A percentile compares a stretch with the other conserved stretches of the same genome.
Conservation (phyloP, 2,329 filamentous ascomycete genomes). For the Fusarium ambrosium region DNA sequence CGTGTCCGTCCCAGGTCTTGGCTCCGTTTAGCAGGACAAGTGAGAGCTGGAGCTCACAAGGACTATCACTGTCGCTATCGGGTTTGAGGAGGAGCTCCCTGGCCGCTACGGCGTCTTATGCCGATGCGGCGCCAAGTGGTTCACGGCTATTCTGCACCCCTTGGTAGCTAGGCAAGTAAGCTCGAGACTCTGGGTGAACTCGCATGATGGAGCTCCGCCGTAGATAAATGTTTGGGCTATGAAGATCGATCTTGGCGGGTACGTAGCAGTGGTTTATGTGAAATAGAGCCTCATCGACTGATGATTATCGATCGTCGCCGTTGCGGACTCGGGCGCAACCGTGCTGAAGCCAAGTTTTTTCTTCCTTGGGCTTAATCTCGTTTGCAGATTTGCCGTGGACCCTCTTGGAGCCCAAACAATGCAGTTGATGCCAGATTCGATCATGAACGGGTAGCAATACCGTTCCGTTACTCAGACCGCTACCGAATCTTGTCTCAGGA, state of each 20-base stretch:
- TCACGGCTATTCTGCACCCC: conserved; percentile 3
- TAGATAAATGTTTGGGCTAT: not conserved
- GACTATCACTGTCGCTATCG: conserved; percentile 21
- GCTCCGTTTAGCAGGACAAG: conserved; percentile 15
- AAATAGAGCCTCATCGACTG: conserved; percentile 37
- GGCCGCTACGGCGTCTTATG: conserved; percentile 15
- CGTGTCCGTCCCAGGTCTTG: conserved; percentile 19
- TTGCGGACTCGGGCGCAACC: conserved; percentile 19
- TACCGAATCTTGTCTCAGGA: conserved; percentile 20
- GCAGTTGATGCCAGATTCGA: conserved; percentile 33
- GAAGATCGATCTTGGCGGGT: conserved; percentile 32
- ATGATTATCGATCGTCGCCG: conserved; percentile 19
- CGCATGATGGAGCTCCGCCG: conserved; percentile 5
- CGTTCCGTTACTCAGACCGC: conserved; percentile 28
- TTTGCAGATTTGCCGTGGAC: conserved; percentile 12
- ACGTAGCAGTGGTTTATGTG: conserved; percentile 17
- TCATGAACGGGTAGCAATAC: conserved; percentile 2
- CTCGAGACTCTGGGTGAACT: conserved; percentile 7
- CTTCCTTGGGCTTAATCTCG: conserved; percentile 10
- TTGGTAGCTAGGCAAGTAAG: conserved; percentile 6
- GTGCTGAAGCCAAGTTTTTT: conserved; percentile 34
- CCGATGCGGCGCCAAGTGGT: conserved; percentile 21
- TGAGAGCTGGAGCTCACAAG: conserved; percentile 15
- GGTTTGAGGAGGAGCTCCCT: conserved; percentile 9
- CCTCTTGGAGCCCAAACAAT: conserved; percentile 26